Conservation (phyloP, 495 filamentous ascomycete genomes). For the Thermothielavioides terrestris region DNA sequence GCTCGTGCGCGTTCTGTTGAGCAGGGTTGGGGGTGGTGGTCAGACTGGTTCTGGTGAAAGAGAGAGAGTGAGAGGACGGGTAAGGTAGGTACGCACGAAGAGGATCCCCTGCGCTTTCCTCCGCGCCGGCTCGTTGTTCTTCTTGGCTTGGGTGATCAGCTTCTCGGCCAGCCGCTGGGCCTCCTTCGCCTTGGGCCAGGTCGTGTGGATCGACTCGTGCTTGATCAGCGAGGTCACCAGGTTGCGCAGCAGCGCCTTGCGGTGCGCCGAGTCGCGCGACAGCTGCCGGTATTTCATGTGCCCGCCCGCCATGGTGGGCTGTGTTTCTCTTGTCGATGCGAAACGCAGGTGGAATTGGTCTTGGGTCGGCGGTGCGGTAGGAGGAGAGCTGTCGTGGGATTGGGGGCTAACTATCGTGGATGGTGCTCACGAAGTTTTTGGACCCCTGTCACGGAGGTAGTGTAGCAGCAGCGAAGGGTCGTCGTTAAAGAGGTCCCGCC, state of each 20-base stretch:
- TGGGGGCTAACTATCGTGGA: neutral
- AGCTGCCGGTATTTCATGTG: conserved; percentile 79
- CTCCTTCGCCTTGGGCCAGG: conserved; percentile 95
- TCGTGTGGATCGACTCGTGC: conserved; percentile 87
- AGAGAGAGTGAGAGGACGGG: neutral
- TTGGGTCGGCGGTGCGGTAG: neutral
- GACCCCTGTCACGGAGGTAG: neutral
- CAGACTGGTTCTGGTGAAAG: neutral
- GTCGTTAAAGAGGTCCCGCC: no score
- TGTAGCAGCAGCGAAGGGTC: no score
- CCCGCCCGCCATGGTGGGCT: conserved; percentile 67
- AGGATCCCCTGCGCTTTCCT: conserved; percentile 63
- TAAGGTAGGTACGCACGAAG: conserved; percentile 53
- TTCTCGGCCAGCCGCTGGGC: conserved; percentile 88
- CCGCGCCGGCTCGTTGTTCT: conserved; percentile 69
- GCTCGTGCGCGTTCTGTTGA: conserved; percentile 45
- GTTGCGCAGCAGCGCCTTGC: conserved; percentile 90
- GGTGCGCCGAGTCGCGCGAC: conserved; percentile 71
- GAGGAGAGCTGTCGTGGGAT: neutral
- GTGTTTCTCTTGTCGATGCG: neutral
- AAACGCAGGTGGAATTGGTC: neutral
- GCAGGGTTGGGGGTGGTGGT: neutral
- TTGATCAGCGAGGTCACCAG: conserved; percentile 91
- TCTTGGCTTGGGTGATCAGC: conserved; percentile 86
- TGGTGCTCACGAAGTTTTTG: no score